A percentile compares a stretch with the other conserved stretches of the same genome.
phyloP scores from a whole-genome alignment of 1,139 yeast genomes.

The Nematodospora anomalae region DNA sequence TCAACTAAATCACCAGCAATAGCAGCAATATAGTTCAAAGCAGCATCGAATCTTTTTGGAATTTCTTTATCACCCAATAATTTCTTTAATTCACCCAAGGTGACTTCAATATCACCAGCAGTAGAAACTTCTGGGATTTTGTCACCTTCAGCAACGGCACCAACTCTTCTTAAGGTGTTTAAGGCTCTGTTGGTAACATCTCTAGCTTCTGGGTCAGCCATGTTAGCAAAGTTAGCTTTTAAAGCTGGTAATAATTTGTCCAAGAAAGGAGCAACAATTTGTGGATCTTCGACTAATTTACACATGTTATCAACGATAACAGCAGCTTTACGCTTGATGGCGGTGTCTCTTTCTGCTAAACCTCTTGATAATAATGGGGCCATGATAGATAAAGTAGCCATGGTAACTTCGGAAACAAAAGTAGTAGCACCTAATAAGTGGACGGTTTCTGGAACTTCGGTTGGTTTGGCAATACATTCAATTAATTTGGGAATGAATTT shows the following conservation, averaged over 20 bases:
- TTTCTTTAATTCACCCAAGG: constrained; percentile 76
- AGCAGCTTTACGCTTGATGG: constrained; percentile 99
- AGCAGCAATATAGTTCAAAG: constrained; percentile 82
- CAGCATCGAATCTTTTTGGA: constrained; percentile 74
- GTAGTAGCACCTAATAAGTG: constrained; percentile 99
- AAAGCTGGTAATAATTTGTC: constrained; percentile 92
- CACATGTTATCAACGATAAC: constrained; percentile 99
- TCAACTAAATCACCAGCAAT: constrained; percentile 99
- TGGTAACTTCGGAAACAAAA: constrained; percentile 98
- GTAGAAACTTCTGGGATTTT: constrained; percentile 93
- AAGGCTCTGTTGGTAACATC: constrained; percentile 96
- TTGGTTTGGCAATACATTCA: constrained; percentile 94
- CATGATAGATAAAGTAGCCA: constrained; percentile 99
- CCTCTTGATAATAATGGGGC: constrained; percentile 98
- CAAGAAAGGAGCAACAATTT: constrained; percentile 99
- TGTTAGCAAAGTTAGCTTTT: constrained; percentile 88
- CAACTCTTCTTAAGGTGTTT: constrained; percentile 97
- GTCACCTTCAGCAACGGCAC: constrained; percentile 90
- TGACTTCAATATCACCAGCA: constrained; percentile 93
- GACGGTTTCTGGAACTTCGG: constrained; percentile 97
- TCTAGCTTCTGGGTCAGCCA: constrained; percentile 99
- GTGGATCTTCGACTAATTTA: constrained; percentile 99
- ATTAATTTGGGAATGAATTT: constrained; percentile 98
- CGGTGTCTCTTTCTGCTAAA: constrained; percentile 98
- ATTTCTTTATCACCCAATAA: constrained; percentile 70